Percentiles rank a stretch among this genome's conserved stretches.
phyloP scores from a whole-genome alignment of 192 early-diverging fungal genomes.

The Spinellus fusiger region DNA sequence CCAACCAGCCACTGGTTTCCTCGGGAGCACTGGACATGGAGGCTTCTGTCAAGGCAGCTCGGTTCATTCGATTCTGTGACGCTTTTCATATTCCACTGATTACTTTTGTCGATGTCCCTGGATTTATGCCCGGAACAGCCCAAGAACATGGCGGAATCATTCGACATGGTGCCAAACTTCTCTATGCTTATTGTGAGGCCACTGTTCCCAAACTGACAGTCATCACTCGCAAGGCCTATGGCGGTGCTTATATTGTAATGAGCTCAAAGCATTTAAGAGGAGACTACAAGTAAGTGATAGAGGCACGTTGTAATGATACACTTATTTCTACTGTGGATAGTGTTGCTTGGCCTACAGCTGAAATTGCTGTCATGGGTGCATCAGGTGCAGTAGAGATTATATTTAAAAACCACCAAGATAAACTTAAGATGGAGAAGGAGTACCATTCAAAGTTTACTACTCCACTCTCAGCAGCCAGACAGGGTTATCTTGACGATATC shows the following conservation, averaged over 20 bases:
- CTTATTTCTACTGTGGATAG: constrained; percentile 32
- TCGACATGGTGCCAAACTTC: constrained; percentile 90
- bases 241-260: constrained; percentile 98
- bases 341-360: constrained; percentile 93
- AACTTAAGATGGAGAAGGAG: constrained; percentile 71
- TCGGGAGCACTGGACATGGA: constrained; percentile 96
- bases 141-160: constrained; percentile 98
- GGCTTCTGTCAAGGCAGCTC: constrained; percentile 89
- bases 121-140: constrained; percentile 88
- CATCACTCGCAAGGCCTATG: constrained; percentile 94
- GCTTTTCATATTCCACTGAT: constrained; percentile 93
- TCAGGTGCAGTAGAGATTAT: constrained; percentile 97
- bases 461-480: constrained; percentile 87
- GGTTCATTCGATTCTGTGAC: constrained; percentile 95
- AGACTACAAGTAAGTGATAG: constrained; percentile 49
- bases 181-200: constrained; percentile 95
- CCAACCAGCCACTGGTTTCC: constrained; percentile 93
- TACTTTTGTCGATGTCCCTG: constrained; percentile 95
- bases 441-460: constrained; percentile 92
- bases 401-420: constrained; percentile 64
- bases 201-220: constrained; percentile 96
- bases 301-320: not conserved
- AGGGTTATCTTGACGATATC: constrained; percentile 81
- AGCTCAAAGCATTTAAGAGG: constrained; percentile 92
- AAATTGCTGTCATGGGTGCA: constrained; percentile 98